phyloP scores from a whole-genome alignment of 192 early-diverging fungal genomes.

The Umbelopsis sp. region DNA sequence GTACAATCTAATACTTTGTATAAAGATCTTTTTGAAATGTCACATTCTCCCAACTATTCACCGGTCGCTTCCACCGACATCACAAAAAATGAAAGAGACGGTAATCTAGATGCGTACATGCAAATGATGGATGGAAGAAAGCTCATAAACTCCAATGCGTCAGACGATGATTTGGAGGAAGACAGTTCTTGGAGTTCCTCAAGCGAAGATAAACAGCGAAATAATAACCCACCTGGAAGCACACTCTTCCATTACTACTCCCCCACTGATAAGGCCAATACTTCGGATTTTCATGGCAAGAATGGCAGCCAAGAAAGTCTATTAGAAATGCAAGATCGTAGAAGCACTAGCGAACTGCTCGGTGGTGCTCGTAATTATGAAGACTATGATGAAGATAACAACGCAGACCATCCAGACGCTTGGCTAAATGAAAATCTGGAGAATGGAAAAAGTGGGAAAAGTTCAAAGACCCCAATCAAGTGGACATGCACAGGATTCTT shows the following conservation, averaged over 20 bases:
- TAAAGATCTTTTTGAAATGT: conserved; percentile 5
- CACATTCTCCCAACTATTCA: neutral
- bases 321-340: neutral
- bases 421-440: conserved; percentile 1
- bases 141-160: neutral
- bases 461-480: neutral
- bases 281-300: neutral
- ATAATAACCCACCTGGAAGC: neutral
- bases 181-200: conserved; percentile 4
- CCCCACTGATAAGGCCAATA: neutral
- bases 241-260: neutral
- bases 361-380: neutral
- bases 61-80: neutral
- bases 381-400: neutral
- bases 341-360: neutral
- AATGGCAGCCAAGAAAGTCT: neutral
- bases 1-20: conserved; percentile 19
- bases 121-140: conserved; percentile 8
- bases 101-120: conserved; percentile 4
- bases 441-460: neutral
- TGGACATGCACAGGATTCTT: conserved; percentile 29
- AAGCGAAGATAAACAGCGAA: neutral
- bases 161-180: neutral
- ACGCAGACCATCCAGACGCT: neutral
- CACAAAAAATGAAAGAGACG: neutral